These are phyloP conservation scores for Saccharomyces hybrid DNA, from an alignment of 1,139 yeast species.

Conservation along the genomic window DNA sequence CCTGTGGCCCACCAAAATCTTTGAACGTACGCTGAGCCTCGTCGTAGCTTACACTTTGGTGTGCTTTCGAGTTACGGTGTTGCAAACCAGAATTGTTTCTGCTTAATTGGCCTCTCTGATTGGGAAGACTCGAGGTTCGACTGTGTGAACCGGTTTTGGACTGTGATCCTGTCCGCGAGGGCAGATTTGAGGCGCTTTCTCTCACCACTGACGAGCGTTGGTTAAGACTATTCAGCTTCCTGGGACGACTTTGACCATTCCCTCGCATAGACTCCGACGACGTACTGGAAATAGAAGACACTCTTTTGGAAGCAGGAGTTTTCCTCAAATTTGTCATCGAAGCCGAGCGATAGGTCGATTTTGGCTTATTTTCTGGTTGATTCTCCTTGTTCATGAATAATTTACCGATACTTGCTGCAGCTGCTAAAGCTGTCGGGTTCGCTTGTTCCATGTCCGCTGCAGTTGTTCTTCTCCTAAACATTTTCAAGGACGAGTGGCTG, in stretches of 20 bases:
- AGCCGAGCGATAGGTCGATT: conserved; percentile 11
- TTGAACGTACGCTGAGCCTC: conserved; percentile 23
- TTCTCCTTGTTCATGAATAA: conserved; percentile 29
- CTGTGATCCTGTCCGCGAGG: neutral
- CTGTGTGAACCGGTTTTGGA: conserved; percentile 2
- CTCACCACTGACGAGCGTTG: neutral
- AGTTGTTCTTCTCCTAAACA: conserved; percentile 4
- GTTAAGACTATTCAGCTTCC: neutral
- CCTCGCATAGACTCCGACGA: neutral
- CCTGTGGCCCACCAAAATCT: conserved; percentile 27
- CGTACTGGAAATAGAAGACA: neutral
- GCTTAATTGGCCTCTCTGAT: conserved; percentile 1
- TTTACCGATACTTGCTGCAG: conserved; percentile 38
- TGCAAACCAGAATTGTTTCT: conserved; percentile 4
- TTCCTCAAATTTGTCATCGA: conserved; percentile 10
- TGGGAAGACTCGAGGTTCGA: conserved; percentile 17
- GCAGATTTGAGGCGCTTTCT: neutral
- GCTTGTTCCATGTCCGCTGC: conserved; percentile 7
- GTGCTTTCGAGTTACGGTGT: conserved; percentile 3
- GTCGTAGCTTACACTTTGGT: conserved; percentile 7
- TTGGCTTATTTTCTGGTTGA: conserved; percentile 22
- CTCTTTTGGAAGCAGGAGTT: neutral
- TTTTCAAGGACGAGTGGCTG: neutral
- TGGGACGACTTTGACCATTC: neutral
- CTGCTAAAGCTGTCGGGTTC: conserved; percentile 39